Evolutionary conservation across 192 early-diverging fungal species (phyloP).

Genomic region (Gigaspora rosea): DNA sequence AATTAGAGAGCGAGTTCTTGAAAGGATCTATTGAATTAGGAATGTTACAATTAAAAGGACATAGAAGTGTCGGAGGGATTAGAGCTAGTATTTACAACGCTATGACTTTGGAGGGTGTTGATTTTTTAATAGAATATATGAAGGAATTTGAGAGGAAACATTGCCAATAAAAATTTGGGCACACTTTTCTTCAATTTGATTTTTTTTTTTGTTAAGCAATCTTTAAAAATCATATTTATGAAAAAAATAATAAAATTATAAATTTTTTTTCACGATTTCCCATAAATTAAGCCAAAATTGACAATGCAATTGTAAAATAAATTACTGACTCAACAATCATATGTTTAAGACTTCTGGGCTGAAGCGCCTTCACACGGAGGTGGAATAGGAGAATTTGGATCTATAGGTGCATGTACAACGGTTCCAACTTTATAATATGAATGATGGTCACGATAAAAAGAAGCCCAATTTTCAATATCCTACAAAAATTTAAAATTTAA

Average conservation of each 20-base stretch:
- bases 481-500: slow-evolving; percentile 34
- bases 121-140: slow-evolving; percentile 79
- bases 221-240: too few species aligned
- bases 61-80: slow-evolving; percentile 93
- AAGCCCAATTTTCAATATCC: slow-evolving; percentile 78
- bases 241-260: too few species aligned
- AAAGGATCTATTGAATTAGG: slow-evolving; percentile 73
- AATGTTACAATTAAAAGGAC: slow-evolving; percentile 92
- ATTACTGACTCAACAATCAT: background rate
- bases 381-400: slow-evolving; percentile 80
- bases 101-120: slow-evolving; percentile 80
- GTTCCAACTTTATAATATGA: slow-evolving; percentile 86
- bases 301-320: too few species aligned
- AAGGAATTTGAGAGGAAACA: slow-evolving; percentile 73
- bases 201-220: too few species aligned
- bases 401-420: slow-evolving; percentile 81
- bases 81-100: slow-evolving; percentile 95
- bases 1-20: slow-evolving; percentile 81
- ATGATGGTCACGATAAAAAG: slow-evolving; percentile 85
- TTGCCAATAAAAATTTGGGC: slow-evolving; percentile 19
- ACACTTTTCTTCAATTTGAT: too few species aligned
- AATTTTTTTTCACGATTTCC: too few species aligned
- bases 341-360: background rate
- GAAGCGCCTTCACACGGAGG: slow-evolving; percentile 59
- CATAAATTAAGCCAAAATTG: too few species aligned